Base-by-base conservation (phyloP, 2,329 filamentous ascomycete genomes). In the Ramularia endophylla region DNA sequence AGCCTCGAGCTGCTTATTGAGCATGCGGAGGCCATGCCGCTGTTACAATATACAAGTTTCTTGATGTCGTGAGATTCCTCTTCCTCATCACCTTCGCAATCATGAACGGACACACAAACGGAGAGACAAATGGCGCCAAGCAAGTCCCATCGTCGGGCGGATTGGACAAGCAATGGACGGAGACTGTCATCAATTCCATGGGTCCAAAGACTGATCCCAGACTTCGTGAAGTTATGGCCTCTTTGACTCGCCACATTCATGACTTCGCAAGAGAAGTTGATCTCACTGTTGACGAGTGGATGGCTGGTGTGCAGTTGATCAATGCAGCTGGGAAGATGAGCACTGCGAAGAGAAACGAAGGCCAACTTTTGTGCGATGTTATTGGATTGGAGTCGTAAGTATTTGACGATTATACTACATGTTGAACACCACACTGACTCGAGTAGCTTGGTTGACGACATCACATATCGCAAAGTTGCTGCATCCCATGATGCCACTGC, bases 401-500 rank as follows among this genome's bases (percentile, higher is more conserved):
- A 9, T 19, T 34, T 13, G 4, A 8, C 29, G 15, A 3, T n/a
- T 16, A 7, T 4, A 4, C 13, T 8, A 9, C n/a, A 32, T 32
- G 4, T 17, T 32, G 15, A 32, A n/a, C 18, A 29, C 27, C 4
- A 29, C 4, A 2, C 29, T 32, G 15, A 16, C n/a, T n/a, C 11
- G 22, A 6, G 6, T 19, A 34, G 31, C 31, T 19, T 34, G 8
- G 84, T 89, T 34, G 86, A 90, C 61, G 85, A 90, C 61, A 90
- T 92, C 57, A 86, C 83, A 41, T 83, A 80, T 66, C 80, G 78
- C 46, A 69, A 76, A 37, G 73, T 75, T 20, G 73, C 74, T 36
- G 71, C 74, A 28, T 70, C 70, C 1, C 46, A 43, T 16, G 64
- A 67, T 41, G 71, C 80, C 8, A 92, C 86, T 4, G 77, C 85